phyloP scores from a whole-genome alignment of 1,284 basidiomycete genomes.

The Bothia castanella region DNA sequence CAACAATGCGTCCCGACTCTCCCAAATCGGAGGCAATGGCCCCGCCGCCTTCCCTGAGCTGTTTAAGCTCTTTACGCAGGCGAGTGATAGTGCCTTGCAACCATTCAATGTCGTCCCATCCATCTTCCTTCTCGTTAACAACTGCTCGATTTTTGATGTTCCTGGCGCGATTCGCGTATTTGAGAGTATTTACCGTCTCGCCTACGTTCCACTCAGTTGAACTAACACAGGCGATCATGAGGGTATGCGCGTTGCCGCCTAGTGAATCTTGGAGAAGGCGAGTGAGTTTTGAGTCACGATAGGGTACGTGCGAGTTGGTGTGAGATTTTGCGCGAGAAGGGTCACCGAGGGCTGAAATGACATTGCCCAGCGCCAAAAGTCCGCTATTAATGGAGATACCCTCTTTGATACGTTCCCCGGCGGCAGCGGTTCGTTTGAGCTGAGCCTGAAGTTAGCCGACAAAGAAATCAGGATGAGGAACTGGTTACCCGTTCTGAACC shows the following conservation, averaged over 20 bases:
- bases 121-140: slow-evolving; percentile 92
- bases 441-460: slow-evolving; percentile 34
- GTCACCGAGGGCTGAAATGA: slow-evolving; percentile 97
- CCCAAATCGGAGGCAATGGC: slow-evolving; percentile 20
- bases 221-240: slow-evolving; percentile 98
- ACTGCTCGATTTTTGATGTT: slow-evolving; percentile 96
- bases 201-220: slow-evolving; percentile 93
- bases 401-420: slow-evolving; percentile 94
- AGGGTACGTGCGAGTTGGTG: slow-evolving; percentile 84
- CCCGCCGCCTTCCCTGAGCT: slow-evolving; percentile 68
- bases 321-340: slow-evolving; percentile 75
- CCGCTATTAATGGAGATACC: slow-evolving; percentile 98
- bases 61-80: slow-evolving; percentile 77
- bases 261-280: slow-evolving; percentile 93
- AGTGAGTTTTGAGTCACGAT: slow-evolving; percentile 96
- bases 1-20: slow-evolving; percentile 27
- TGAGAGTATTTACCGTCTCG: slow-evolving; percentile 96
- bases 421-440: slow-evolving; percentile 89
- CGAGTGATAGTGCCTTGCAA: slow-evolving; percentile 82
- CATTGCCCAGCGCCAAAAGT: slow-evolving; percentile 93
- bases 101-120: slow-evolving; percentile 98
- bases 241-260: slow-evolving; percentile 96
- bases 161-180: slow-evolving; percentile 95
- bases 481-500: slow-evolving; percentile 85
- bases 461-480: slow-evolving; percentile 8